Conservation (phyloP, 441 rosid genomes). For the Mallotus repandus region DNA sequence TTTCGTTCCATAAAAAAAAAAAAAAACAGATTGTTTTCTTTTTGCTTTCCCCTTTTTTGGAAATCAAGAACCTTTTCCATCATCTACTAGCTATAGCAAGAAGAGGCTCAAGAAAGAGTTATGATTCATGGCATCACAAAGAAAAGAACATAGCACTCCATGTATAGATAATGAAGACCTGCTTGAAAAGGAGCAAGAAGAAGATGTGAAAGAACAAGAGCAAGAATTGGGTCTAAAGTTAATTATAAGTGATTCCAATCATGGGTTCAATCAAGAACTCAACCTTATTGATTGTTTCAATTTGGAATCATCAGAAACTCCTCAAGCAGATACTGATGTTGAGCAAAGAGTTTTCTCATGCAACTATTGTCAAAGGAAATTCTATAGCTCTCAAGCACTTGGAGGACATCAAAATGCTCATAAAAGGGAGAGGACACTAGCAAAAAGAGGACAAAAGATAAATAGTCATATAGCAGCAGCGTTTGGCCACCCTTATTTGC, state of each 20-base stretch:
- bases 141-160: slow-evolving; percentile 28
- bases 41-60: slow-evolving; percentile 6
- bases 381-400: slow-evolving; percentile 86
- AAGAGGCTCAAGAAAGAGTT: slow-evolving; percentile 18
- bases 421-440: slow-evolving; percentile 75
- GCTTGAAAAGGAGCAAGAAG: slow-evolving; percentile 23
- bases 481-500: slow-evolving; percentile 50
- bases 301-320: slow-evolving; percentile 30
- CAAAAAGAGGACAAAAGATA: slow-evolving; percentile 63
- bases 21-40: slow-evolving; percentile 1
- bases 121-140: slow-evolving; percentile 36
- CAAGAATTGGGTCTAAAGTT: slow-evolving; percentile 40
- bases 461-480: slow-evolving; percentile 32
- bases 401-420: slow-evolving; percentile 97
- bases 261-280: slow-evolving; percentile 52
- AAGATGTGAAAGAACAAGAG: slow-evolving; percentile 22
- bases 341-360: slow-evolving; percentile 75
- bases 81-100: slow-evolving; percentile 15
- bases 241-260: slow-evolving; percentile 29
- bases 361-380: slow-evolving; percentile 78
- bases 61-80: slow-evolving; percentile 20
- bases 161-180: slow-evolving; percentile 12
- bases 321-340: slow-evolving; percentile 23
- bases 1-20: slow-evolving; percentile 7
- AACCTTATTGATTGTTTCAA: slow-evolving; percentile 57